Base-by-base conservation (phyloP, 2,329 filamentous ascomycete species). In the Atkinsonella texensis region DNA sequence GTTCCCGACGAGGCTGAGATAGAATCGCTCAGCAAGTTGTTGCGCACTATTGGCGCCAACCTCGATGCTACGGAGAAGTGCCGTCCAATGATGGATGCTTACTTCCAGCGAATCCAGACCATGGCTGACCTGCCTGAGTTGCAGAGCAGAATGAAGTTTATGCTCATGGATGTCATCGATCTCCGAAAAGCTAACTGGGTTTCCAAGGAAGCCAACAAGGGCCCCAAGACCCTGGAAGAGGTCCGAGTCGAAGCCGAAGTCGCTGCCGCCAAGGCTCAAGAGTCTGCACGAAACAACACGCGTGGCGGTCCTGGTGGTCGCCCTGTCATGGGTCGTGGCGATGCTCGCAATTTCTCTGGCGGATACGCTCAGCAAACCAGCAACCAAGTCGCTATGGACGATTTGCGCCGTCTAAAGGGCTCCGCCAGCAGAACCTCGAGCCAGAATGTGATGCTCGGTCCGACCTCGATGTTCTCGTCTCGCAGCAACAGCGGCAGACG, bases 141-240 rank as follows among this genome's bases (percentile, higher is more conserved):
- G 23, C 84, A 85, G 48, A 96, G 89, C 70, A 85, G 93, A 75
- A 77, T 96, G 59, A 83, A 81, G 65, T 98, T 97, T 73, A 97
- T 98, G 93, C 79, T 98, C 55, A 82, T 97, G 83, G 93, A 98
- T 65, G 80, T 95, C 51, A 68, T 95, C 52, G 93, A 98, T 66
- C 76, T 98, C 57, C 84, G 93, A 59, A 81, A 70, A 64, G 73
- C 75, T 49, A 76, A 79, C 65, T 98, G 93, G 93, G 70, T 78
- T 55, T 89, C 88, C 52, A 96, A 95, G 76, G 89, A 95, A 65
- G 73, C 75, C 50, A 86, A 90, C 71, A 97, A 97, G 76, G 93
- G 93, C 39, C 93, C 93, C 53, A 96, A 96, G 83, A 98, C 93
- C 9, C 85, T 98, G 50, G 83, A 89, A 4, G 87, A 97, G 71